Evolutionary conservation across 768 basidiomycete species (phyloP).

Genomic region (Amylocystis lapponica): DNA sequence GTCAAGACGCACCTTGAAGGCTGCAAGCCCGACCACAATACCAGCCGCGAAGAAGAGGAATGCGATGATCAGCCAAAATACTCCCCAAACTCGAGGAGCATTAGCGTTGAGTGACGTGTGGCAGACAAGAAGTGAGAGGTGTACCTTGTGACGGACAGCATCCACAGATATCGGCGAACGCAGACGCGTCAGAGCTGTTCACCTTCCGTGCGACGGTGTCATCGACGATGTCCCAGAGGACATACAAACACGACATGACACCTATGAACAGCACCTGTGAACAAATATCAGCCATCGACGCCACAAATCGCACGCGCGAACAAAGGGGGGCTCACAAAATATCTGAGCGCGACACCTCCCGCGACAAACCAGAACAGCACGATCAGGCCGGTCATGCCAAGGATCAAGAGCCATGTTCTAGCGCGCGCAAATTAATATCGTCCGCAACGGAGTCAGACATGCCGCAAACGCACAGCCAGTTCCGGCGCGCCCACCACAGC

Average conservation of each 20-base stretch:
- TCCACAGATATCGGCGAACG: slow-evolving; percentile 79
- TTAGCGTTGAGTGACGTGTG: not conserved
- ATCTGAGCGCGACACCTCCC: slow-evolving; percentile 70
- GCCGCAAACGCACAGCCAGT: slow-evolving; percentile 48
- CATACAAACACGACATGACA: slow-evolving; percentile 84
- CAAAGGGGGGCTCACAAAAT: slow-evolving; percentile 45
- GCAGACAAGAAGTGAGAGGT: slow-evolving; percentile 2
- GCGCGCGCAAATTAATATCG: not conserved
- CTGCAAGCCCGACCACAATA: slow-evolving; percentile 69
- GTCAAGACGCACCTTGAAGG: slow-evolving; percentile 63
- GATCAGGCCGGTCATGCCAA: slow-evolving; percentile 76
- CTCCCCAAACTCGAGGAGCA: slow-evolving; percentile 82
- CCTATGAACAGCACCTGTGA: slow-evolving; percentile 74
- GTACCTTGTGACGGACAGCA: slow-evolving; percentile 79
- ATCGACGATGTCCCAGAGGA: slow-evolving; percentile 84
- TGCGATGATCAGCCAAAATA: slow-evolving; percentile 79
- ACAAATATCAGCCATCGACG: not conserved
- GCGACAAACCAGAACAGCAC: slow-evolving; percentile 81
- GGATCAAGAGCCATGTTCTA: slow-evolving; percentile 77
- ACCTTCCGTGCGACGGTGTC: slow-evolving; percentile 82
- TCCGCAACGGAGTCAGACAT: not conserved
- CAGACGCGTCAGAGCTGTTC: slow-evolving; percentile 82
- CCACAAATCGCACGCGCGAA: not conserved
- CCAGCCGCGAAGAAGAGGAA: slow-evolving; percentile 71
- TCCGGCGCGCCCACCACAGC: slow-evolving; percentile 80